These are phyloP conservation scores for Venturia aucupariae DNA, from an alignment of 2,329 filamentous ascomycete genomes.

Conservation along the genomic window DNA sequence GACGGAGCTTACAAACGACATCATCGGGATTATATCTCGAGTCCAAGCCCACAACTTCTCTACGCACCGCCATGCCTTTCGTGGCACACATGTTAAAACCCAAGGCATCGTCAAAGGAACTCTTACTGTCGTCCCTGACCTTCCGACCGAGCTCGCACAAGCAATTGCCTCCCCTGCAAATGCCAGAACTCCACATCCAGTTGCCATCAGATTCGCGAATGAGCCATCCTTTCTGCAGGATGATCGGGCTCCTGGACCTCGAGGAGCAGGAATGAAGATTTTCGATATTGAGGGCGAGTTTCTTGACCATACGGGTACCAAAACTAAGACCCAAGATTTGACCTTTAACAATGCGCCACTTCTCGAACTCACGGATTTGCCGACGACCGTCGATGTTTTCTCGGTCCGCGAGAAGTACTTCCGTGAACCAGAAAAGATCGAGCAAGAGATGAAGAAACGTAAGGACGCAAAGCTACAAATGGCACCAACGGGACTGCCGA, in stretches of 20 bases:
- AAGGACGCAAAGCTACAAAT: constrained; percentile 32
- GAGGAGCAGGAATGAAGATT: constrained; percentile 41
- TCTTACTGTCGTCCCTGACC: constrained; percentile 32
- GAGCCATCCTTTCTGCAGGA: constrained; percentile 12
- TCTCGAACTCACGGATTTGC: constrained; percentile 38
- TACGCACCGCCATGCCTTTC: constrained; percentile 26
- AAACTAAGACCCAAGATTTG: constrained; percentile 34
- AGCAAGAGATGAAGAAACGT: constrained; percentile 32
- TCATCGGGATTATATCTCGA: constrained; percentile 30
- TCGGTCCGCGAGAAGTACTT: constrained; percentile 26
- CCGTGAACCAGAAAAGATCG: constrained; percentile 30
- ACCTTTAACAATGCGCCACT: constrained; percentile 41
- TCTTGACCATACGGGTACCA: constrained; percentile 18
- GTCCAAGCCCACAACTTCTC: constrained; percentile 6
- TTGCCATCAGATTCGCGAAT: constrained; percentile 7
- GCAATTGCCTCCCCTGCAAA: background rate
- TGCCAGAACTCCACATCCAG: background rate
- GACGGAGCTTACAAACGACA: constrained; percentile 35
- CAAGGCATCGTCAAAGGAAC: constrained; percentile 41
- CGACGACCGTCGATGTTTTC: constrained; percentile 34
- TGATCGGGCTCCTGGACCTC: constrained; percentile 35
- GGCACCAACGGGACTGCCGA: constrained; percentile 30
- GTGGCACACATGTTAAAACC: constrained; percentile 37
- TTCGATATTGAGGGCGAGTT: constrained; percentile 36
- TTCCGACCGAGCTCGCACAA: constrained; percentile 32